Percentiles rank a stretch among this genome's conserved stretches.
Conservation (phyloP, 345 rosid species). For the Sisymbrium altissimum region DNA sequence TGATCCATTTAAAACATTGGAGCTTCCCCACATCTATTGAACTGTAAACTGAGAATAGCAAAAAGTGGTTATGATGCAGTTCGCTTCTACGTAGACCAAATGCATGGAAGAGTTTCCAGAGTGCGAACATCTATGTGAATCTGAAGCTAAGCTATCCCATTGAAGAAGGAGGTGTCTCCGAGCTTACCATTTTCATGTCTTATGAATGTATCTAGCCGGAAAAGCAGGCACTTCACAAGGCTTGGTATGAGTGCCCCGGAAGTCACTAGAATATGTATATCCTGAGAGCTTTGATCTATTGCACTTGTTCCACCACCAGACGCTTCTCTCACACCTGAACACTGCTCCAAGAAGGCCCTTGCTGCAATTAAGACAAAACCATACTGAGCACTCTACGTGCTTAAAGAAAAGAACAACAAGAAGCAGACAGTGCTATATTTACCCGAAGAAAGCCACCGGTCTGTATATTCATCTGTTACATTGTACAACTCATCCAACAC, state of each 20-base stretch:
- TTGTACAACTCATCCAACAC: conserved; percentile 60
- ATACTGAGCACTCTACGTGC: background rate
- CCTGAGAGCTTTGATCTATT: conserved; percentile 18
- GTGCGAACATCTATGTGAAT: background rate
- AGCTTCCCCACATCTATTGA: conserved; percentile 78
- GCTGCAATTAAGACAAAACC: conserved; percentile 48
- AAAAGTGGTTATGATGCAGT: background rate
- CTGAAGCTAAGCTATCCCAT: background rate
- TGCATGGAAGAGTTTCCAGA: background rate
- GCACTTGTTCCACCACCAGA: conserved; percentile 26
- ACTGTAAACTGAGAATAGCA: conserved; percentile 56
- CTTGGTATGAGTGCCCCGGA: conserved; percentile 89
- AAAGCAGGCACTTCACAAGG: conserved; percentile 81
- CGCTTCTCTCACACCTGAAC: conserved; percentile 49
- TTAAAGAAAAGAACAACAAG: conserved; percentile 7
- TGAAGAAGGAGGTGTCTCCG: background rate
- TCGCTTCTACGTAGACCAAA: background rate
- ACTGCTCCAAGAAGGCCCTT: conserved; percentile 62
- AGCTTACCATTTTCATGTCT: conserved; percentile 64
- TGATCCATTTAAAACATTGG: conserved; percentile 73
- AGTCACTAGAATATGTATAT: conserved; percentile 77
- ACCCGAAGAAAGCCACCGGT: conserved; percentile 86
- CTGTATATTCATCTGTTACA: conserved; percentile 77
- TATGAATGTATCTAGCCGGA: conserved; percentile 57
- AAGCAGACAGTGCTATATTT: conserved; percentile 8